A percentile compares a stretch with the other conserved stretches of the same genome.
Conservation (phyloP, 169 alveolate genomes). For the Cryptosporidium baileyi region DNA sequence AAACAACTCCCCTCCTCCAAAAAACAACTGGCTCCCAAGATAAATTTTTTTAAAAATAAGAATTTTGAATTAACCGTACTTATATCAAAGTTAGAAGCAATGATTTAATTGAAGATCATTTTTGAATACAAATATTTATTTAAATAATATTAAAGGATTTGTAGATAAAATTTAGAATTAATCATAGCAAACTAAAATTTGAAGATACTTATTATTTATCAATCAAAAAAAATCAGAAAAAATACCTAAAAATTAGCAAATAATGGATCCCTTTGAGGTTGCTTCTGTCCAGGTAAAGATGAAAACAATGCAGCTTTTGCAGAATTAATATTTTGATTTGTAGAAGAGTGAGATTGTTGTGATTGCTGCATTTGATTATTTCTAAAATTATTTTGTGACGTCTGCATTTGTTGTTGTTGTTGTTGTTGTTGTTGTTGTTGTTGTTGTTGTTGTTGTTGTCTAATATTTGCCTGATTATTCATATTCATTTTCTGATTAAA, state of each 20-base stretch:
- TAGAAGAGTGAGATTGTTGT: background rate
- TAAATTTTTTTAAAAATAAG: too few species aligned
- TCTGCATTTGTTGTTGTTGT: background rate
- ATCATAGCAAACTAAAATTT: too few species aligned
- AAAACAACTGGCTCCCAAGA: too few species aligned
- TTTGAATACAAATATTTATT: too few species aligned
- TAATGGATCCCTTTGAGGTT: slow-evolving; percentile 51
- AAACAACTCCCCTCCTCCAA: too few species aligned
- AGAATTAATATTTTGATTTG: background rate
- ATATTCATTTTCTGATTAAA: slow-evolving; percentile 36
- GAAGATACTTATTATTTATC: too few species aligned
- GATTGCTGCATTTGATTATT: slow-evolving; percentile 13
- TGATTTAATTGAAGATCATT: too few species aligned
- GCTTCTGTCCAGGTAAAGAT: slow-evolving; percentile 49
- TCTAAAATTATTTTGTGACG: background rate
- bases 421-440: background rate
- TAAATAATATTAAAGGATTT: too few species aligned
- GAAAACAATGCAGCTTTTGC: slow-evolving; percentile 55
- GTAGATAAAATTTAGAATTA: too few species aligned
- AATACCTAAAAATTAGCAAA: slow-evolving; percentile 50
- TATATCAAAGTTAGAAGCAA: too few species aligned
- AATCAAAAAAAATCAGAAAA: too few species aligned
- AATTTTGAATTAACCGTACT: too few species aligned
- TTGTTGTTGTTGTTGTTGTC: slow-evolving; percentile 5
- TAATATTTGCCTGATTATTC: background rate